Base-by-base conservation (phyloP, 768 basidiomycete species). In the Cystobasidium onofrii region DNA sequence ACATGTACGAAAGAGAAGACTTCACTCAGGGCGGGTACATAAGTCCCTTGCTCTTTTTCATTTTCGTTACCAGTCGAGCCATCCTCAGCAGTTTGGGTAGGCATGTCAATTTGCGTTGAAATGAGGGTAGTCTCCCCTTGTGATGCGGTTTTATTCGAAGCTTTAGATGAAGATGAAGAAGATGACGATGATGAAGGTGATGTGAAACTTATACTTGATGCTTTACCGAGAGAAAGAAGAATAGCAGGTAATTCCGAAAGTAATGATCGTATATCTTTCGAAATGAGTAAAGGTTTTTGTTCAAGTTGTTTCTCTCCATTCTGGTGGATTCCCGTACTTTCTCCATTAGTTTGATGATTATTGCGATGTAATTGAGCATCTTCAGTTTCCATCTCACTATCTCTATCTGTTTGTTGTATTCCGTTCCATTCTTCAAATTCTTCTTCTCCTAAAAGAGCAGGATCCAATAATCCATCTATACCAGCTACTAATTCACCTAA, bases 141-240 rank as follows among this genome's bases (percentile, higher is more conserved):
- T 9, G 23, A 20, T 54, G 43, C 18, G 10, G 61, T 6, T 6
- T 31, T 31, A 31, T 63, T 63, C 7, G 36, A 41, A 41, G 3
- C 63, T n/a, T 39, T 41, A 12, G 31, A 15, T 10, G 50, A 7
- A 34, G 69, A n/a, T 12, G 81, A 77, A 12, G 80, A 76, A 6
- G 81, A 7, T 10, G 69, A n/a, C 3, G 81, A 77, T 7, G 80
- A 76, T 1, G 81, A 76, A 27, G 63, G 63, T 34, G 63, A 43
- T 17, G 81, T 78, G 80, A 82, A 83, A 0, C 82, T 82, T 1
- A 82, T 76, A 0, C 77, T 33, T 0, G 81, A 82, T 0, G 81
- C 79, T 4, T 67, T 70, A 1, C 82, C 74, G 25, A 84, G 79
- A 0, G 76, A 60, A 25, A 81, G 73, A 18, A 79, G 76, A 27